These are phyloP conservation scores for Sphagnum fallax DNA, from an alignment of 228 moss, liverwort and hornwort genomes.

Conservation along the genomic window DNA sequence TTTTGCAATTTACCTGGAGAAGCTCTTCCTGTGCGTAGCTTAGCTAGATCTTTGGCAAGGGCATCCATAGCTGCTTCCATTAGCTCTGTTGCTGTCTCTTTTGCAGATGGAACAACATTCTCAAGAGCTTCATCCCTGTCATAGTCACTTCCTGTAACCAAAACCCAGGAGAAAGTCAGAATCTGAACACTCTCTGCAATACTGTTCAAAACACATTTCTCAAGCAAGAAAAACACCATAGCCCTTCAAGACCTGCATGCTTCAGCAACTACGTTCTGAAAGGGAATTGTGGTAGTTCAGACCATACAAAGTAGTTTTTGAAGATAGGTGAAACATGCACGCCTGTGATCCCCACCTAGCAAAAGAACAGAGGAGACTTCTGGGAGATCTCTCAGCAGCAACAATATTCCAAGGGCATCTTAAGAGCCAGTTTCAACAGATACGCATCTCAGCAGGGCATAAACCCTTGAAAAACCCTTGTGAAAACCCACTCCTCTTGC, in stretches of 20 bases:
- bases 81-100: slow-evolving; percentile 29
- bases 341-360: too few species aligned
- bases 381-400: too few species aligned
- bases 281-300: background rate
- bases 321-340: too few species aligned
- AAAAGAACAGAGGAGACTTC: too few species aligned
- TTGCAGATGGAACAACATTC: slow-evolving; percentile 25
- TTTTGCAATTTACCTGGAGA: slow-evolving; percentile 44
- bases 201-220: background rate
- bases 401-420: too few species aligned
- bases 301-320: too few species aligned
- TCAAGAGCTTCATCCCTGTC: slow-evolving; percentile 27
- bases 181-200: background rate
- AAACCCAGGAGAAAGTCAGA: background rate
- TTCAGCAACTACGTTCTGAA: background rate
- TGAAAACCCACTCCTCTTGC: too few species aligned
- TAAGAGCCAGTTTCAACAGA: too few species aligned
- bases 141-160: slow-evolving; percentile 19
- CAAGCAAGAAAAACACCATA: background rate
- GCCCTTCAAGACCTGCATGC: background rate
- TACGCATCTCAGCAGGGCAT: too few species aligned
- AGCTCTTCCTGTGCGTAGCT: slow-evolving; percentile 87
- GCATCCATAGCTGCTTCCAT: slow-evolving; percentile 66
- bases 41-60: slow-evolving; percentile 60
- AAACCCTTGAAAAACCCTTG: too few species aligned